Percentiles rank a stretch among this genome's conserved stretches.
These are phyloP conservation scores for Cystobasidiaceae sp. DNA, from an alignment of 1,284 basidiomycete genomes.

Conservation along the genomic window DNA sequence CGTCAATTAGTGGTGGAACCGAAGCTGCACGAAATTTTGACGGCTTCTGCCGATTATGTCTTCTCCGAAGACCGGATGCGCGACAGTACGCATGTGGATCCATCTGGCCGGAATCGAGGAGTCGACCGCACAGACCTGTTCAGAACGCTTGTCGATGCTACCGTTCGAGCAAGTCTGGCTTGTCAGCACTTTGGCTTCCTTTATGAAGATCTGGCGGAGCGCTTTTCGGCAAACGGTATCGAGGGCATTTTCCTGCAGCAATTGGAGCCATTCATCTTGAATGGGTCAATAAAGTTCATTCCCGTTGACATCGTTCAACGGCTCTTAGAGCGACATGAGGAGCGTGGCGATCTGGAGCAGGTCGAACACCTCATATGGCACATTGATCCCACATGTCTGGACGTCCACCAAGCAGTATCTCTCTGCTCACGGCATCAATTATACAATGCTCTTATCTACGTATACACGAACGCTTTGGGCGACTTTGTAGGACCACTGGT, in stretches of 20 bases:
- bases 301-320: slow-evolving; percentile 78
- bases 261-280: slow-evolving; percentile 77
- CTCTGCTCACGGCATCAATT: slow-evolving; percentile 76
- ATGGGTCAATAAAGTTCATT: slow-evolving; percentile 63
- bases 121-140: slow-evolving; percentile 88
- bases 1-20: slow-evolving; percentile 65
- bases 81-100: slow-evolving; percentile 75
- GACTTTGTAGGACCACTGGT: slow-evolving; percentile 89
- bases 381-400: slow-evolving; percentile 82
- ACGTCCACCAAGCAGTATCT: slow-evolving; percentile 85
- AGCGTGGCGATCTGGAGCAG: slow-evolving; percentile 63
- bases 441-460: slow-evolving; percentile 91
- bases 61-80: slow-evolving; percentile 92
- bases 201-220: slow-evolving; percentile 87
- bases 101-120: slow-evolving; percentile 65
- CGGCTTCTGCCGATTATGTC: slow-evolving; percentile 77
- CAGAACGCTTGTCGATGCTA: slow-evolving; percentile 75
- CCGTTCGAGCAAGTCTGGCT: slow-evolving; percentile 73
- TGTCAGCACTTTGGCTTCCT: slow-evolving; percentile 76
- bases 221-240: slow-evolving; percentile 80
- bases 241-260: slow-evolving; percentile 77
- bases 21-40: slow-evolving; percentile 75
- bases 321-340: slow-evolving; percentile 71
- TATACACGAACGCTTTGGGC: slow-evolving; percentile 74
- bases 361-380: slow-evolving; percentile 93